Conservation (phyloP, 2,329 filamentous ascomycete species). For the Penicillium sp. region DNA sequence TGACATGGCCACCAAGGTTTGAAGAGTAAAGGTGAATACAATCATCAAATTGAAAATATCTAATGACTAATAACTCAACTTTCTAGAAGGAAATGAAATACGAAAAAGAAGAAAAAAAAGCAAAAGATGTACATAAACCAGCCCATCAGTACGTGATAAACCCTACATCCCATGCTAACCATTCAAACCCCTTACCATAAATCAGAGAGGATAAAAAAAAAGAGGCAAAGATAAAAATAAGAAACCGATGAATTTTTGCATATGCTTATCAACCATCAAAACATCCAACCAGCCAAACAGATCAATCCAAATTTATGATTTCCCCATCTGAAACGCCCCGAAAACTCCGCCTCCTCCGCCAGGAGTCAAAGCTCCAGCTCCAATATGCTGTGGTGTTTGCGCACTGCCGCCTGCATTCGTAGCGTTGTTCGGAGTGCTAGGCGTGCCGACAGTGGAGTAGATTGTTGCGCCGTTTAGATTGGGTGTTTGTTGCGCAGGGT, state of each 20-base stretch:
- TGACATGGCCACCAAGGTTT: too few relatives aligned
- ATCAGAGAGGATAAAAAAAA: background rate
- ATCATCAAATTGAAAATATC: background rate
- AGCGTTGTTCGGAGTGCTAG: constrained; percentile 66
- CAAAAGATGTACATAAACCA: background rate
- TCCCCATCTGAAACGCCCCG: constrained; percentile 15
- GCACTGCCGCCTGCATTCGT: constrained; percentile 45
- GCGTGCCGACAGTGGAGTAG: constrained; percentile 47
- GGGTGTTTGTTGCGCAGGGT: constrained; percentile 48
- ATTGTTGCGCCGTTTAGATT: constrained; percentile 54
- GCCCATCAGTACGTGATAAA: background rate
- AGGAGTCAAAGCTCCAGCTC: constrained; percentile 71
- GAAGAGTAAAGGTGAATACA: background rate
- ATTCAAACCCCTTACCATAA: background rate
- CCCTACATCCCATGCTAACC: background rate
- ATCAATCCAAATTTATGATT: constrained; percentile 10
- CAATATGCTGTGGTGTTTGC: constrained; percentile 41
- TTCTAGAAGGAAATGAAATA: background rate
- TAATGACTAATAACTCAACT: background rate
- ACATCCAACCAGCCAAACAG: background rate
- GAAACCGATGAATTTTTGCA: background rate
- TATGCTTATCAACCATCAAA: background rate
- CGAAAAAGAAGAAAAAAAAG: background rate
- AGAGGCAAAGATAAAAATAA: background rate
- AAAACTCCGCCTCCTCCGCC: constrained; percentile 44